phyloP scores from a whole-genome alignment of 352 stramenopile species.

The Thalassiosira livingstoniorum region DNA sequence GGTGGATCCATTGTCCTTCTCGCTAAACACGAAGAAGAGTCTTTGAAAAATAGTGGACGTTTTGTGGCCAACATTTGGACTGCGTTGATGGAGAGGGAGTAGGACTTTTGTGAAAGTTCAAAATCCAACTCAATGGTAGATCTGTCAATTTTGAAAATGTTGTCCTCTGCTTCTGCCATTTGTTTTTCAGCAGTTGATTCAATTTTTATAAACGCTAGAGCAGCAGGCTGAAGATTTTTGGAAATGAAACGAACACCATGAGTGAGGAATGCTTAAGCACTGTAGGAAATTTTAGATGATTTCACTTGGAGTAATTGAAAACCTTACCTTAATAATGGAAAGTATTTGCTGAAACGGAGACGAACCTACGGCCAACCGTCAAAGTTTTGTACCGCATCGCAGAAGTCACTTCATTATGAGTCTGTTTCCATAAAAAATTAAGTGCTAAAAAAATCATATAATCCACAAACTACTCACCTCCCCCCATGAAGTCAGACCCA shows the following conservation, averaged over 20 bases:
- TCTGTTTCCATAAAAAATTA: no score
- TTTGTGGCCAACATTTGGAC: slow-evolving; percentile 75
- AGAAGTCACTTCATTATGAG: background rate
- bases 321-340: slow-evolving; percentile 47
- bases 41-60: slow-evolving; percentile 78
- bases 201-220: slow-evolving; percentile 79
- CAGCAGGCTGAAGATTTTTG: slow-evolving; percentile 63
- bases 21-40: slow-evolving; percentile 73
- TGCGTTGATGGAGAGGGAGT: slow-evolving; percentile 83
- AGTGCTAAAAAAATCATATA: no score
- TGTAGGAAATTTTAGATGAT: background rate
- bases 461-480: slow-evolving; percentile 13
- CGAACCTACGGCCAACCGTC: slow-evolving; percentile 11
- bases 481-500: slow-evolving; percentile 55
- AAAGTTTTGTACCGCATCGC: background rate
- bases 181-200: slow-evolving; percentile 63
- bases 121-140: slow-evolving; percentile 77
- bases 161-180: slow-evolving; percentile 35
- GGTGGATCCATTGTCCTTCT: slow-evolving; percentile 71
- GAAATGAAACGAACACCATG: slow-evolving; percentile 51
- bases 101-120: slow-evolving; percentile 78
- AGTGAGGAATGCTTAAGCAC: background rate
- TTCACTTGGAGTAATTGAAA: background rate
- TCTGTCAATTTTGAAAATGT: slow-evolving; percentile 58
- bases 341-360: slow-evolving; percentile 54